A percentile compares a stretch with the other conserved stretches of the same genome.
These are phyloP conservation scores for Penicillium griseofulvum DNA, from an alignment of 2,329 filamentous ascomycete genomes.

Conservation along the genomic window DNA sequence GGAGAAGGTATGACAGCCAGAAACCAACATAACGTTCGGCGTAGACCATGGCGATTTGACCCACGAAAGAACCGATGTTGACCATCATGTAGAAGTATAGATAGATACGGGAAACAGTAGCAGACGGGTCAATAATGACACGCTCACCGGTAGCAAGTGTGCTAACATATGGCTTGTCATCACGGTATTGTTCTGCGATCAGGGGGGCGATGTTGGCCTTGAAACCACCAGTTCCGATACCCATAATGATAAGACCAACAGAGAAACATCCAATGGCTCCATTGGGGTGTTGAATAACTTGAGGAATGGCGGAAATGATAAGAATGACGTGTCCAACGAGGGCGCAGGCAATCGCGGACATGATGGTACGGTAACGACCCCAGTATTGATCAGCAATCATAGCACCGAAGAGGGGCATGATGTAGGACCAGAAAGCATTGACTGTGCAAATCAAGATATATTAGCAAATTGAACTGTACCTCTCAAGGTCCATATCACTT, in stretches of 20 bases:
- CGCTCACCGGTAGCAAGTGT: slow-evolving; percentile 59
- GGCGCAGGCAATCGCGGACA: slow-evolving; percentile 62
- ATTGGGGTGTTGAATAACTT: slow-evolving; percentile 58
- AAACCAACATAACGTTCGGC: slow-evolving; percentile 74
- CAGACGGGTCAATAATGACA: slow-evolving; percentile 67
- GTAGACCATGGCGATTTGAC: slow-evolving; percentile 67
- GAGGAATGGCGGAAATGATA: slow-evolving; percentile 62
- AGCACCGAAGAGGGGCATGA: slow-evolving; percentile 59
- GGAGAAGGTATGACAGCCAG: slow-evolving; percentile 68
- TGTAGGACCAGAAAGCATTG: slow-evolving; percentile 62
- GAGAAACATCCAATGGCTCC: slow-evolving; percentile 63
- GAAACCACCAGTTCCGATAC: slow-evolving; percentile 76
- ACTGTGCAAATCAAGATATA: slow-evolving; percentile 28
- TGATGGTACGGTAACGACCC: slow-evolving; percentile 69
- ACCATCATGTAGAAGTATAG: slow-evolving; percentile 70
- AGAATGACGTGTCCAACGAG: slow-evolving; percentile 66
- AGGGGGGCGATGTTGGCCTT: slow-evolving; percentile 75
- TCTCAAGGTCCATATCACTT: slow-evolving; percentile 13
- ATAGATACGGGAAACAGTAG: slow-evolving; percentile 67
- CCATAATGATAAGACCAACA: slow-evolving; percentile 64
- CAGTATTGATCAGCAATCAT: slow-evolving; percentile 66
- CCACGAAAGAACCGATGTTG: slow-evolving; percentile 63
- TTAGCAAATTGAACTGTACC: neutral
- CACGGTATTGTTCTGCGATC: slow-evolving; percentile 67
- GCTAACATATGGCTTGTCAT: slow-evolving; percentile 57